Conservation (phyloP, 768 basidiomycete genomes). For the Mycena belliarum region DNA sequence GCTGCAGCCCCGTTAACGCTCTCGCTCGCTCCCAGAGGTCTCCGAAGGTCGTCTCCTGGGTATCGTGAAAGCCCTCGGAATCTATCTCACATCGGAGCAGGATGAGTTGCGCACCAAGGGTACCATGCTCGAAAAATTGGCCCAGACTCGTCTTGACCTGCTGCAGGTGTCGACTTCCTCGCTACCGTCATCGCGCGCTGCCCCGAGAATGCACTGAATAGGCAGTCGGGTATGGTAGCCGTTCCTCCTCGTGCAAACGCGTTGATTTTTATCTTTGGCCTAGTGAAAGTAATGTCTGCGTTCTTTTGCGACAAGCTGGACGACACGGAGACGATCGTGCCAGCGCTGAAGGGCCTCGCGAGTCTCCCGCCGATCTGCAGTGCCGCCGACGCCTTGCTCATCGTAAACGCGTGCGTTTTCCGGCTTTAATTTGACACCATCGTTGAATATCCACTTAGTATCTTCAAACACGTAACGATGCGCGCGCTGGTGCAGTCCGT, state of each 20-base stretch:
- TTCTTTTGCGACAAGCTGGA: conserved; percentile 89
- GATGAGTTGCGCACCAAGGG: conserved; percentile 80
- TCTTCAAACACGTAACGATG: conserved; percentile 81
- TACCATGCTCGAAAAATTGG: conserved; percentile 29
- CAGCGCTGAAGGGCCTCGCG: conserved; percentile 75
- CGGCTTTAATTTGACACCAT: neutral
- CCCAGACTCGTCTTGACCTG: conserved; percentile 9
- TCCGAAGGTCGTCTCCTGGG: conserved; percentile 63
- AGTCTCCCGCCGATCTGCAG: conserved; percentile 67
- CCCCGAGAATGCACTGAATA: conserved; percentile 65
- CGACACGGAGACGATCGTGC: conserved; percentile 81
- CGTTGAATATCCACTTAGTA: conserved; percentile 39
- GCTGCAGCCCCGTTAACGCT: neutral
- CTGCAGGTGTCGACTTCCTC: conserved; percentile 80
- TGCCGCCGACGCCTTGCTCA: conserved; percentile 60
- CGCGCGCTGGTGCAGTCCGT: conserved; percentile 79
- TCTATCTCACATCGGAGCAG: conserved; percentile 87
- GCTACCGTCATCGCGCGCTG: conserved; percentile 66
- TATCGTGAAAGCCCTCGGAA: conserved; percentile 84
- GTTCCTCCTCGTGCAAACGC: neutral
- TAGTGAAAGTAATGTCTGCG: conserved; percentile 78
- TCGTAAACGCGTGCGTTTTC: conserved; percentile 56
- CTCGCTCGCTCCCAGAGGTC: conserved; percentile 45
- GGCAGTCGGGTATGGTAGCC: conserved; percentile 67
- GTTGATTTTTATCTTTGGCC: conserved; percentile 1